Percentiles rank a stretch among this genome's conserved stretches.
These are phyloP conservation scores for Trichoderma lentiforme DNA, from an alignment of 2,329 filamentous ascomycete species.

Conservation along the genomic window DNA sequence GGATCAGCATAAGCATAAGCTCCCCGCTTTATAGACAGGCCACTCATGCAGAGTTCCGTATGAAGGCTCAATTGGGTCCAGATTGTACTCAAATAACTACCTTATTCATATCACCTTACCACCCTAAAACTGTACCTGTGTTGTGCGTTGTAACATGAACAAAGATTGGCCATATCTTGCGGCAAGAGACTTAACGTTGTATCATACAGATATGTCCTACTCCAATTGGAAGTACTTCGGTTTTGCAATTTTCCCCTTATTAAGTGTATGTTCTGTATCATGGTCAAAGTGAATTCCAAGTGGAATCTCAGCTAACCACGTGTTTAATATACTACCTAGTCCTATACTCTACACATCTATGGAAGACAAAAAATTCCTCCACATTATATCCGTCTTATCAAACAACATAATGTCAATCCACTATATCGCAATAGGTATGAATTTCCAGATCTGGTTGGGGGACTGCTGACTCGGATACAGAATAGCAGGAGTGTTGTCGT, in stretches of 20 bases:
- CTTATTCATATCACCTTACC: neutral
- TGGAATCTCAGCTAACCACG: neutral
- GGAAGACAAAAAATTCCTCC: neutral
- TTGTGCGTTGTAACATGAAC: neutral
- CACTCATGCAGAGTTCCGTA: neutral
- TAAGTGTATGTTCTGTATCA: too few species aligned
- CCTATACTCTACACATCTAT: neutral
- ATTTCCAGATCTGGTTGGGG: constrained; percentile 5
- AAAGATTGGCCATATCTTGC: neutral
- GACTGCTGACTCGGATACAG: neutral
- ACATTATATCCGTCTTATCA: neutral
- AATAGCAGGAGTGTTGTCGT: constrained; percentile 3
- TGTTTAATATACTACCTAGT: neutral
- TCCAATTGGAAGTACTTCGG: too few species aligned
- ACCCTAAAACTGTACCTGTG: neutral
- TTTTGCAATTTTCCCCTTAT: too few species aligned
- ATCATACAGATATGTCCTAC: too few species aligned
- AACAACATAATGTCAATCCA: neutral
- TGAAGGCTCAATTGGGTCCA: neutral
- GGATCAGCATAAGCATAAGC: neutral
- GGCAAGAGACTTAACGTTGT: neutral
- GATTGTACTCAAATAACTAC: neutral
- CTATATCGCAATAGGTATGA: neutral
- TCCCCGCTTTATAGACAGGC: neutral
- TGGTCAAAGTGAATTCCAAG: too few species aligned